These are phyloP conservation scores for Cytospora piceicola DNA, from an alignment of 2,329 filamentous ascomycete species.

Conservation along the genomic window DNA sequence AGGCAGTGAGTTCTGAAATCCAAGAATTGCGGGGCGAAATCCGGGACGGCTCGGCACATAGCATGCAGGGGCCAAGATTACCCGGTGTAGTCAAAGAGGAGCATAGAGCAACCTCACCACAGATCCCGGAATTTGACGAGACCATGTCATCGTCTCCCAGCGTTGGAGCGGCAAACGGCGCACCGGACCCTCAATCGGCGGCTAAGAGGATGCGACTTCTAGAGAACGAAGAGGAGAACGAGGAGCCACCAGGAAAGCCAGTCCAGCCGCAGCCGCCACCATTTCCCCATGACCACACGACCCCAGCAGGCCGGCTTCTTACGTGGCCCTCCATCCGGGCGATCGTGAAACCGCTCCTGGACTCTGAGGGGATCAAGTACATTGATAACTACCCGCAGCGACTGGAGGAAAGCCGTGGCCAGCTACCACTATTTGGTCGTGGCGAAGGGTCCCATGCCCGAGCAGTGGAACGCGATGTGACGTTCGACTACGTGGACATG, in stretches of 20 bases:
- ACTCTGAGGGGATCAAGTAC: conserved; percentile 54
- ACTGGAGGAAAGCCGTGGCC: conserved; percentile 72
- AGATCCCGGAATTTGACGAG: conserved; percentile 17
- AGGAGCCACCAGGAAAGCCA: conserved; percentile 38
- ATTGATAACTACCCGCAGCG: conserved; percentile 76
- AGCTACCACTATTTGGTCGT: conserved; percentile 75
- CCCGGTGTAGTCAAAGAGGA: conserved; percentile 6
- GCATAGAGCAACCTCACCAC: conserved; percentile 17
- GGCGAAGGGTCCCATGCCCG: conserved; percentile 73
- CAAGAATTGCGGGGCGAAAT: conserved; percentile 29
- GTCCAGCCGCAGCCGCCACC: conserved; percentile 65
- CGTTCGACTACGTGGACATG: conserved; percentile 47
- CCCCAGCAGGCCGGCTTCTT: conserved; percentile 81
- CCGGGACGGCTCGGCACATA: conserved; percentile 18
- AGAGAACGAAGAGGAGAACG: conserved; percentile 38
- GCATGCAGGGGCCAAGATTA: conserved; percentile 3
- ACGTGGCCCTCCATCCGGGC: conserved; percentile 70
- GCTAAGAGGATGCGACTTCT: conserved; percentile 40
- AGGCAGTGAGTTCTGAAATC: conserved; percentile 36
- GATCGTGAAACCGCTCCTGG: conserved; percentile 60
- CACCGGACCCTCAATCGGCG: conserved; percentile 27
- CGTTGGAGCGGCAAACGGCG: conserved; percentile 16
- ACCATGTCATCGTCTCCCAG: conserved; percentile 19
- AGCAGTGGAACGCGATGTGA: conserved; percentile 49
- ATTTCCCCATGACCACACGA: conserved; percentile 85